Evolutionary conservation across 768 basidiomycete species (phyloP).

Genomic region (Rhodotorula diobovata): DNA sequence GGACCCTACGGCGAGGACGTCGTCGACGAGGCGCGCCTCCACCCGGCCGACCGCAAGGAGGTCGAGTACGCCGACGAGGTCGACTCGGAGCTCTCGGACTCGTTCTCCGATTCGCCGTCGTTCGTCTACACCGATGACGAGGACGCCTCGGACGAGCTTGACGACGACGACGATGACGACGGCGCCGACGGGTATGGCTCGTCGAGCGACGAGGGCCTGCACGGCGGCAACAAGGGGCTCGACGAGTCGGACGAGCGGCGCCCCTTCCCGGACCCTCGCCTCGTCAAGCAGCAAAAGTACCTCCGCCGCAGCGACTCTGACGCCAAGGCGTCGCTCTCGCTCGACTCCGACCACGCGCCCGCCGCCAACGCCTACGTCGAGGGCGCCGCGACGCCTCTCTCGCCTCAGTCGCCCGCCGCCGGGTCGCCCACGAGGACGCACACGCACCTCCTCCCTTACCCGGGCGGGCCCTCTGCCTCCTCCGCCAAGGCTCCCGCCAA

Average conservation of each 20-base stretch:
- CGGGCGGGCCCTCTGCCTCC: too few species aligned
- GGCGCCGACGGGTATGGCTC: too few species aligned
- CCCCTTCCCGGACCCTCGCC: conserved; percentile 5
- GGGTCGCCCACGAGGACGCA: not conserved
- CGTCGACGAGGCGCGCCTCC: not conserved
- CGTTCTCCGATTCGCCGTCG: not conserved
- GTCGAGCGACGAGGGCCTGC: not conserved
- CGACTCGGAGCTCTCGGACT: not conserved
- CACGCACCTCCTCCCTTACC: not conserved
- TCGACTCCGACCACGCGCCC: not conserved
- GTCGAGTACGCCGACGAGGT: not conserved
- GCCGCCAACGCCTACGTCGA: not conserved
- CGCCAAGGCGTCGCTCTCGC: not conserved
- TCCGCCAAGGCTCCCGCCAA: too few species aligned
- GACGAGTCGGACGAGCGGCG: conserved; percentile 10
- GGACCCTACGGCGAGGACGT: not conserved
- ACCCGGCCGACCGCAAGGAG: not conserved
- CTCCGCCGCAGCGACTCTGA: conserved; percentile 7
- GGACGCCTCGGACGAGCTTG: conserved; percentile 7
- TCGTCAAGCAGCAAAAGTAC: conserved; percentile 12
- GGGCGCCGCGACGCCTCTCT: not conserved
- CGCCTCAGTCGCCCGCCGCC: not conserved
- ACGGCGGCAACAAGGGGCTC: not conserved
- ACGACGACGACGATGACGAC: conserved; percentile 6
- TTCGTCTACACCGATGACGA: conserved; percentile 4